These are phyloP conservation scores for Microthlaspi erraticum DNA, from an alignment of 345 rosid species.

Conservation along the genomic window DNA sequence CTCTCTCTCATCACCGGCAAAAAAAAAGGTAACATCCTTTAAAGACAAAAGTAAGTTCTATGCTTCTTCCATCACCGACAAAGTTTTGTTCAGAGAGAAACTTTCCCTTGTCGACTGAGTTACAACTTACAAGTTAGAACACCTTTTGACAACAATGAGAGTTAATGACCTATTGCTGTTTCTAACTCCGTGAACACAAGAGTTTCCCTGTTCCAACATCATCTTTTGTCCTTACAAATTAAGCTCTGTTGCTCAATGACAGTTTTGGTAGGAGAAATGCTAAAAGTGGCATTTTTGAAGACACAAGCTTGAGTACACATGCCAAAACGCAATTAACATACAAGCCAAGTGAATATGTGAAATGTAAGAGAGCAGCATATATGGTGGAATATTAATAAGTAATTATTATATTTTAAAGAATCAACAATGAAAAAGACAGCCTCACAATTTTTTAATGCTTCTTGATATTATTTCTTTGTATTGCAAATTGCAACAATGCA, in stretches of 20 bases:
- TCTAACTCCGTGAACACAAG: slow-evolving; percentile 11
- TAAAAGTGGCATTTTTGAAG: background rate
- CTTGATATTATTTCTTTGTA: background rate
- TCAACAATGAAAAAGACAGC: background rate
- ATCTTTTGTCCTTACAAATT: background rate
- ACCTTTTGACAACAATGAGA: slow-evolving; percentile 8
- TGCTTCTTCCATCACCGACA: slow-evolving; percentile 36
- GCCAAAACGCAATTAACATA: background rate
- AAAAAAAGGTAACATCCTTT: slow-evolving; percentile 32
- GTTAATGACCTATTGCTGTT: slow-evolving; percentile 17
- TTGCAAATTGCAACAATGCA: slow-evolving; percentile 25
- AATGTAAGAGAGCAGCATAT: background rate
- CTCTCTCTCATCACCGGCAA: slow-evolving; percentile 27
- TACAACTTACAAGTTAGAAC: slow-evolving; percentile 26
- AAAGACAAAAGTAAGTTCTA: slow-evolving; percentile 28
- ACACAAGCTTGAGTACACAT: background rate
- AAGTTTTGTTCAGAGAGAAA: slow-evolving; percentile 18
- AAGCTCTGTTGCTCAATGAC: slow-evolving; percentile 1
- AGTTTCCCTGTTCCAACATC: background rate
- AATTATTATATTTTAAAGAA: background rate
- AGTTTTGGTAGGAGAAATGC: background rate
- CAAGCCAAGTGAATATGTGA: slow-evolving; percentile 1
- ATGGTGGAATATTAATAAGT: background rate
- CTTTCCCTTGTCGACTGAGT: slow-evolving; percentile 10
- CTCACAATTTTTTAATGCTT: background rate